phyloP scores from a whole-genome alignment of 2,329 filamentous ascomycete species.

The Pseudodiploospora longispora region DNA sequence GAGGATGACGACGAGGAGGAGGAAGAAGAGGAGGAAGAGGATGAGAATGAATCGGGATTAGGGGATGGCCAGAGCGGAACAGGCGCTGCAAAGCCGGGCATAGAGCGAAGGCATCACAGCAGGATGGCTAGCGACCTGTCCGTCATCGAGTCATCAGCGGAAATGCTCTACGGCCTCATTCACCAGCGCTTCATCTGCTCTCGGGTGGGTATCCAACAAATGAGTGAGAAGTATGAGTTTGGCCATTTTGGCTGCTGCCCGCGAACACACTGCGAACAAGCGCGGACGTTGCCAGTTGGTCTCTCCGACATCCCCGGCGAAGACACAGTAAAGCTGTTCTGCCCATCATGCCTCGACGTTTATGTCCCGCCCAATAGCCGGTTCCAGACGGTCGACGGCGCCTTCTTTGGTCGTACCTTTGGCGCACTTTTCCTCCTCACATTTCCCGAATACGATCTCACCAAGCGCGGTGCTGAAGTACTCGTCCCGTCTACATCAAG shows the following conservation, averaged over 20 bases:
- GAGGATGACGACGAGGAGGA: conserved; percentile 88
- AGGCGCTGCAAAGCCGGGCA: conserved; percentile 32
- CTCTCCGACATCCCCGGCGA: conserved; percentile 91
- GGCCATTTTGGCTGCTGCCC: conserved; percentile 94
- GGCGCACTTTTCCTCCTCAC: conserved; percentile 97
- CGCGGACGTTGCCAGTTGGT: conserved; percentile 86
- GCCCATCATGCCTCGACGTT: conserved; percentile 90
- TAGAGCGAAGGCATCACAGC: conserved; percentile 68
- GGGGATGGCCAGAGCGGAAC: conserved; percentile 48
- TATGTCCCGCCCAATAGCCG: conserved; percentile 96
- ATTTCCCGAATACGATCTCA: conserved; percentile 90
- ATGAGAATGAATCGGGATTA: conserved; percentile 58
- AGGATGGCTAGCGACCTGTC: conserved; percentile 88
- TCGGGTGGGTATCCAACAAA: conserved; percentile 91
- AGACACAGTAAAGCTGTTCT: conserved; percentile 98
- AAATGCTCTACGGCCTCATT: conserved; percentile 95
- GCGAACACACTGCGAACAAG: conserved; percentile 84
- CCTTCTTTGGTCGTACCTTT: conserved; percentile 97
- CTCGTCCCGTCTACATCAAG: conserved; percentile 32
- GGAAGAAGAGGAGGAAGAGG: conserved; percentile 69
- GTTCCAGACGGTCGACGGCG: conserved; percentile 94
- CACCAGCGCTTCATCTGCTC: conserved; percentile 98
- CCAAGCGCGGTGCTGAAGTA: conserved; percentile 58
- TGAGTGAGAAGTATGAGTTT: conserved; percentile 98
- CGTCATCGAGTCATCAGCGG: conserved; percentile 94